Percentiles rank a stretch among this genome's conserved stretches.
Conservation (phyloP, 176 grass and related monocot genomes). For the Eremochloa ophiuroides region DNA sequence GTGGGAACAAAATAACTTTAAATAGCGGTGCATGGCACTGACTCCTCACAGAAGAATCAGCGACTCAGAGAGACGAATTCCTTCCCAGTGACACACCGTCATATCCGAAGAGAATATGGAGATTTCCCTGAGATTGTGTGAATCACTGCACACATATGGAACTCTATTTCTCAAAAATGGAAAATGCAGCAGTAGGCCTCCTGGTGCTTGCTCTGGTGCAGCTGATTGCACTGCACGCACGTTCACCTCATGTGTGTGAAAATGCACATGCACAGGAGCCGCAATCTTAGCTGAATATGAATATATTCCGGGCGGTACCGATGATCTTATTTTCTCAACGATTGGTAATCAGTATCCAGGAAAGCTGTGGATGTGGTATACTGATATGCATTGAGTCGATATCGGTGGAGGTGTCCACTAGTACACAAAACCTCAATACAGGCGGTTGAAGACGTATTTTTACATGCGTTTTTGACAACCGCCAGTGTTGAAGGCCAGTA, state of each 20-base stretch:
- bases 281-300: neutral
- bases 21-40: slow-evolving; percentile 25
- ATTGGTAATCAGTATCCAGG: neutral
- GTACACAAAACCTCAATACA: no score
- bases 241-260: neutral
- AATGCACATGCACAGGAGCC: neutral
- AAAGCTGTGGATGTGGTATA: slow-evolving; percentile 9
- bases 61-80: slow-evolving; percentile 19
- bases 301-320: slow-evolving; percentile 22
- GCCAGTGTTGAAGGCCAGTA: no score
- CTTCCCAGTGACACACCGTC: neutral
- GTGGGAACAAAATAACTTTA: slow-evolving; percentile 46
- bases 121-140: slow-evolving; percentile 33
- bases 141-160: slow-evolving; percentile 5
- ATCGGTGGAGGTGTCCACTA: no score
- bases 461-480: no score
- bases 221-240: no score
- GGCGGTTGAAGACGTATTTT: no score
- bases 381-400: neutral
- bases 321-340: neutral
- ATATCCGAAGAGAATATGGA: slow-evolving; percentile 38
- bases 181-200: neutral
- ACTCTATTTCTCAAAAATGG: slow-evolving; percentile 14
- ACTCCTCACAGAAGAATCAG: slow-evolving; percentile 11
- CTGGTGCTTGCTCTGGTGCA: neutral